Percentiles rank a stretch among this genome's conserved stretches.
These are phyloP conservation scores for Haberlea rhodopensis DNA, from an alignment of 257 asterid genomes.

Conservation along the genomic window DNA sequence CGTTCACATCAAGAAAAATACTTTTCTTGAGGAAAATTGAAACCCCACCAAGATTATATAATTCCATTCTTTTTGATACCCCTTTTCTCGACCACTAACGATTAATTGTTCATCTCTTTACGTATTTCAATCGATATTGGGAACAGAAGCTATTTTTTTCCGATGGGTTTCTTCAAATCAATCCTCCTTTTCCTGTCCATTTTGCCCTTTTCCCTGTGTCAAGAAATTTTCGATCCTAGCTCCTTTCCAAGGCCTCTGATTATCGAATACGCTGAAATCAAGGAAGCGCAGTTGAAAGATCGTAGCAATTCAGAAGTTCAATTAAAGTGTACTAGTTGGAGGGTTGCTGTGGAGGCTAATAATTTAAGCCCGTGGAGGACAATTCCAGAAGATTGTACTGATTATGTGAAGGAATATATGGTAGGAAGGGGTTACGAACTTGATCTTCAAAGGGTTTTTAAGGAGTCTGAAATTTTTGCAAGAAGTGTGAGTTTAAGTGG, in stretches of 20 bases:
- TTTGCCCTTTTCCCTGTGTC: constrained; percentile 30
- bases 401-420: constrained; percentile 64
- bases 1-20: constrained; percentile 34
- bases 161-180: constrained; percentile 33
- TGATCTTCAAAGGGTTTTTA: constrained; percentile 56
- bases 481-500: constrained; percentile 40
- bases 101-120: background rate
- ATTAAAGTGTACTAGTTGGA: constrained; percentile 70
- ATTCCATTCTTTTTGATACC: background rate
- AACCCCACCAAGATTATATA: constrained; percentile 15
- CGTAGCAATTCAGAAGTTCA: constrained; percentile 28
- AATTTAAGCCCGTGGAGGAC: constrained; percentile 71
- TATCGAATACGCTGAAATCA: constrained; percentile 32
- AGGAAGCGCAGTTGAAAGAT: constrained; percentile 30
- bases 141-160: background rate
- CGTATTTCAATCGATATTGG: background rate
- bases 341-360: constrained; percentile 80
- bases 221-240: constrained; percentile 26
- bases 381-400: constrained; percentile 60
- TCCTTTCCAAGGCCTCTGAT: constrained; percentile 32
- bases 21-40: constrained; percentile 6
- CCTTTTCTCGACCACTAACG: background rate
- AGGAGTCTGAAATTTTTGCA: constrained; percentile 52
- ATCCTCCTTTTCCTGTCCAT: constrained; percentile 32
- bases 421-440: constrained; percentile 39